These are phyloP conservation scores for Macroventuria anomochaeta DNA, from an alignment of 2,329 filamentous ascomycete genomes.

Conservation along the genomic window DNA sequence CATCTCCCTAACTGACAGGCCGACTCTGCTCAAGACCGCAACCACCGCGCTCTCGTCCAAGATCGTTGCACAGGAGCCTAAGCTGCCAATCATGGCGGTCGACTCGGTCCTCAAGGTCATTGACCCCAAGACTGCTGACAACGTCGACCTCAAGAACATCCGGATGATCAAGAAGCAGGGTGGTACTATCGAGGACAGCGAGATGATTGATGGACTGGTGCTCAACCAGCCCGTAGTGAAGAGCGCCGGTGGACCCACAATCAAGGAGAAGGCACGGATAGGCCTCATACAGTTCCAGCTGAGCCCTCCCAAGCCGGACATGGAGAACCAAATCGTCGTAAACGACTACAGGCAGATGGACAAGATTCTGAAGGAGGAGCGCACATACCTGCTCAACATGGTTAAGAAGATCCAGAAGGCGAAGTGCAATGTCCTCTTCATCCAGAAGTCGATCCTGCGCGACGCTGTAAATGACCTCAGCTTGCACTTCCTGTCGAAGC, in stretches of 20 bases:
- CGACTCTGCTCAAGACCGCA: slow-evolving; percentile 91
- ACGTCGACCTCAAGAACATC: slow-evolving; percentile 96
- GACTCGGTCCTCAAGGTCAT: slow-evolving; percentile 96
- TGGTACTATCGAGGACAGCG: slow-evolving; percentile 97
- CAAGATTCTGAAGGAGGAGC: slow-evolving; percentile 99
- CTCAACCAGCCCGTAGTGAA: slow-evolving; percentile 93
- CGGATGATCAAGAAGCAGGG: slow-evolving; percentile 97
- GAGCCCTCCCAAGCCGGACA: slow-evolving; percentile 97
- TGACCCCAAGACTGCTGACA: slow-evolving; percentile 92
- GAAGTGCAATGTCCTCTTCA: slow-evolving; percentile 97
- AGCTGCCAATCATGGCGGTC: slow-evolving; percentile 96
- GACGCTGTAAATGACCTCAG: slow-evolving; percentile 98
- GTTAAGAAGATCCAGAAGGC: slow-evolving; percentile 99
- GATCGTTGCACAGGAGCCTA: slow-evolving; percentile 97
- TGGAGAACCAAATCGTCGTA: slow-evolving; percentile 99
- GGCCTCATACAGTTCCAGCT: slow-evolving; percentile 98
- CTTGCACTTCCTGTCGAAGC: slow-evolving; percentile 95
- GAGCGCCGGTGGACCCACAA: slow-evolving; percentile 84
- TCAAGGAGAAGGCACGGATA: slow-evolving; percentile 97
- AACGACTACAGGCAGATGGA: slow-evolving; percentile 99
- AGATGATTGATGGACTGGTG: slow-evolving; percentile 93
- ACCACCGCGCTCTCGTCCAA: slow-evolving; percentile 98
- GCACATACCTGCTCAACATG: slow-evolving; percentile 96
- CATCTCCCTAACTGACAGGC: slow-evolving; percentile 84
- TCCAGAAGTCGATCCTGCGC: slow-evolving; percentile 97